Conservation (phyloP, 225 moss, liverwort and hornwort species). For the Pseudisothecium myosuroides region DNA sequence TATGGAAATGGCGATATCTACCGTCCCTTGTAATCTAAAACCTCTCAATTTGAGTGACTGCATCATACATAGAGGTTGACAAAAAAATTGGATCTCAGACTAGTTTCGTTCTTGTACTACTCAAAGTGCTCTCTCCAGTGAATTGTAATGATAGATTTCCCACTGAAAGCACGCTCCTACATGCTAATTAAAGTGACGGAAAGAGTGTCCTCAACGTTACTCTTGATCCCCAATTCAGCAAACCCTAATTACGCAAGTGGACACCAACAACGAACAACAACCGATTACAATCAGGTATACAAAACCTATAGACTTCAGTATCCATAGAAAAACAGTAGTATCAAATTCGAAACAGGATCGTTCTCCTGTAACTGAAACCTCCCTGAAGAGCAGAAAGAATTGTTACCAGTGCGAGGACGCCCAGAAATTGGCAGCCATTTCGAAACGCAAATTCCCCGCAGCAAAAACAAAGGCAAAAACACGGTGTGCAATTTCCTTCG, state of each 20-base stretch:
- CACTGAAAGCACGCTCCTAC: not conserved
- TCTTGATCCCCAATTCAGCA: not conserved
- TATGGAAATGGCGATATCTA: not conserved
- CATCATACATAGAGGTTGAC: not conserved
- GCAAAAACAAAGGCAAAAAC: not conserved
- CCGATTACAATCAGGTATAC: not conserved
- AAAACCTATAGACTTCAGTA: not conserved
- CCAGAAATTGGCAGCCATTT: conserved; percentile 96
- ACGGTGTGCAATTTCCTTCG: not conserved
- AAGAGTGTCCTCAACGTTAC: not conserved
- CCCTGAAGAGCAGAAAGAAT: not conserved
- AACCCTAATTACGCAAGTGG: conserved; percentile 2
- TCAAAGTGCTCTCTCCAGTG: not conserved
- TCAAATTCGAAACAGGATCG: not conserved
- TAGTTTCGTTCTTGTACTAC: not conserved
- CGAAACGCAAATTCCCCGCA: not conserved
- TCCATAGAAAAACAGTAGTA: not conserved
- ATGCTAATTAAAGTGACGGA: not conserved
- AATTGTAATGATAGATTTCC: not conserved
- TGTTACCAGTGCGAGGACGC: conserved; percentile 80
- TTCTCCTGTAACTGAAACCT: not conserved
- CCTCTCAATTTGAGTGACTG: not conserved
- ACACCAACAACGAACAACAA: not conserved
- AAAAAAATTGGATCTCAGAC: not conserved
- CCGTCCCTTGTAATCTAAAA: not conserved